A percentile compares a stretch with the other conserved stretches of the same genome.
phyloP scores from a whole-genome alignment of 768 basidiomycete genomes.

The Hypsizygus marmoreus region DNA sequence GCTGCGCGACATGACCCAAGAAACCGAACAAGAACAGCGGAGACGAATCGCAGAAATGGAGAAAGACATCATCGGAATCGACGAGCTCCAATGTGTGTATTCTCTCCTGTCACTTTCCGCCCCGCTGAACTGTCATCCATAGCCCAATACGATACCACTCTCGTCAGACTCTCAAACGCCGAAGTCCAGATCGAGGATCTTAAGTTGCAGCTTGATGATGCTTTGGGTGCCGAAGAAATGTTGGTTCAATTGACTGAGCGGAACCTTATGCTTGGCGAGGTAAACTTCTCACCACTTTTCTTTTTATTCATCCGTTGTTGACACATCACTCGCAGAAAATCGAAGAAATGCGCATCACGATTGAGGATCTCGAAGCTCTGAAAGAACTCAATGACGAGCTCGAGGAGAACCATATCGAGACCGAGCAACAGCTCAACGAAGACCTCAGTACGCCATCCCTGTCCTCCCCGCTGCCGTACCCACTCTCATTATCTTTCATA shows the following conservation, averaged over 20 bases:
- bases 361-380: constrained; percentile 94
- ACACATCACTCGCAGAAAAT: constrained; percentile 68
- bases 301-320: neutral
- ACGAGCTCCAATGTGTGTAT: constrained; percentile 75
- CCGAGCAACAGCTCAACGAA: constrained; percentile 87
- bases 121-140: constrained; percentile 9
- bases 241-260: constrained; percentile 93
- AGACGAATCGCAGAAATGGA: constrained; percentile 85
- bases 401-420: constrained; percentile 94
- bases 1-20: constrained; percentile 84
- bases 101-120: neutral
- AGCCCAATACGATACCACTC: constrained; percentile 80
- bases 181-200: constrained; percentile 93
- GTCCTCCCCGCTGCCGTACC: neutral
- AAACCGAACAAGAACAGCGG: constrained; percentile 85
- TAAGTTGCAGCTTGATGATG: constrained; percentile 92
- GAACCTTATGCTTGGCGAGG: constrained; percentile 90
- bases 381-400: constrained; percentile 97
- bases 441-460: constrained; percentile 70
- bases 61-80: constrained; percentile 76
- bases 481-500: neutral
- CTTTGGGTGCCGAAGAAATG: constrained; percentile 94
- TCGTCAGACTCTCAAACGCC: constrained; percentile 83
- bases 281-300: constrained; percentile 35
- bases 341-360: constrained; percentile 94